A percentile compares a stretch with the other conserved stretches of the same genome.
Conservation (phyloP, 192 early-diverging fungal species). For the Backusella macrospora region DNA sequence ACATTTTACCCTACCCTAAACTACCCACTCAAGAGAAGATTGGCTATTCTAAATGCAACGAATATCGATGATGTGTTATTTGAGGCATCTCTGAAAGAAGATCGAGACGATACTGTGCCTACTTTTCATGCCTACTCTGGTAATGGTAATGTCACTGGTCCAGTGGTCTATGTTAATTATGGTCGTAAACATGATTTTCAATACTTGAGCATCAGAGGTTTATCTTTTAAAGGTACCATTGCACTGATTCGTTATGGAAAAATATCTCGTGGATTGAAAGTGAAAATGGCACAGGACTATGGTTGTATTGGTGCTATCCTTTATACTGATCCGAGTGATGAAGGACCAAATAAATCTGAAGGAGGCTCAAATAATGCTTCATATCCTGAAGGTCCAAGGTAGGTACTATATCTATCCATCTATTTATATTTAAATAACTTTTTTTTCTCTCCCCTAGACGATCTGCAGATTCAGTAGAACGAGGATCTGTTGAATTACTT, state of each 20-base stretch:
- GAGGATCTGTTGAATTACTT: conserved; percentile 55
- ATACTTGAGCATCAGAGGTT: conserved; percentile 41
- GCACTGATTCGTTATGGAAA: conserved; percentile 61
- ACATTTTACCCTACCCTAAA: conserved; percentile 61
- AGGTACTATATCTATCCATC: not conserved
- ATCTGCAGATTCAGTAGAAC: conserved; percentile 40
- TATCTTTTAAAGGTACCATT: conserved; percentile 27
- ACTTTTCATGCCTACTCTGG: conserved; percentile 66
- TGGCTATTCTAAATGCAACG: conserved; percentile 41
- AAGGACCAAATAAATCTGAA: conserved; percentile 42
- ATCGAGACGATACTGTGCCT: conserved; percentile 42
- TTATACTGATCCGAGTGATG: conserved; percentile 66
- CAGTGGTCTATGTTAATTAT: conserved; percentile 67
- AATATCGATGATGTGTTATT: not conserved
- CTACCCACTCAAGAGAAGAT: conserved; percentile 48
- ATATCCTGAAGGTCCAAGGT: conserved; percentile 65
- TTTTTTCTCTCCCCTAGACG: conserved; percentile 29
- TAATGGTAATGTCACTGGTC: conserved; percentile 59
- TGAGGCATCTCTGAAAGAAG: not conserved
- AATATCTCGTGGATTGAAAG: conserved; percentile 57
- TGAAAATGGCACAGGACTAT: conserved; percentile 51
- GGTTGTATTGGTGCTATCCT: conserved; percentile 62
- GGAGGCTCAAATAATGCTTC: conserved; percentile 33
- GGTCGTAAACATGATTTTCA: conserved; percentile 56
- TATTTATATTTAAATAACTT: not conserved